A percentile compares a stretch with the other conserved stretches of the same genome.
phyloP scores from a whole-genome alignment of 176 grass and related monocot genomes.

The Zizania latifolia region DNA sequence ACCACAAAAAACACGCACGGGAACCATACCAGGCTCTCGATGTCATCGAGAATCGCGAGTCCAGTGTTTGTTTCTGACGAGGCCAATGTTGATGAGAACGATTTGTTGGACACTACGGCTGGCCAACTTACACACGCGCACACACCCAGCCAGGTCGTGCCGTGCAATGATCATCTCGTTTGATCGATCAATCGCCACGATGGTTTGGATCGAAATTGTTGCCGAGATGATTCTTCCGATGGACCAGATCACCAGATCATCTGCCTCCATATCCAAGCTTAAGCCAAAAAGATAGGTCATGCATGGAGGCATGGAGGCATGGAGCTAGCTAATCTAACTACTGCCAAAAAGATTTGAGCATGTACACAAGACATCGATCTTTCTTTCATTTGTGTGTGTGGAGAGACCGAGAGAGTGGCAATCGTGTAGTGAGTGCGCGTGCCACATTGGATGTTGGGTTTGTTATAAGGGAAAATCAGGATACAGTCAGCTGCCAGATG shows the following conservation, averaged over 20 bases:
- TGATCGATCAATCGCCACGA: not conserved
- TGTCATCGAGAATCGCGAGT: not conserved
- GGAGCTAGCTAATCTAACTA: not conserved
- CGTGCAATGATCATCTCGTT: not conserved
- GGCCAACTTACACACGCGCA: too few relatives aligned
- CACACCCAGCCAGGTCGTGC: not conserved
- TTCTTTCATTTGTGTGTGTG: not conserved
- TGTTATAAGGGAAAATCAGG: not conserved
- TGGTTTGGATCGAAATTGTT: not conserved
- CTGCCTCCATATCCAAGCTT: not conserved
- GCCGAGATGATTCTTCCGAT: not conserved
- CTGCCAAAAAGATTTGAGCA: not conserved
- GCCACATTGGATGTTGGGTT: not conserved
- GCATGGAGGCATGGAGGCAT: too few relatives aligned
- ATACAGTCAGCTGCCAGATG: too few relatives aligned
- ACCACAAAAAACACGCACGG: not conserved
- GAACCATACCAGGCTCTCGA: not conserved
- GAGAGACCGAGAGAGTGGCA: not conserved
- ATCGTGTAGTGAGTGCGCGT: not conserved
- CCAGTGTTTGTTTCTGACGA: not conserved
- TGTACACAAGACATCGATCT: not conserved
- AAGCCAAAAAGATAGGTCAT: not conserved
- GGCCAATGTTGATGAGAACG: not conserved
- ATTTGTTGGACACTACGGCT: not conserved
- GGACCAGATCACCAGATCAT: not conserved